phyloP scores from a whole-genome alignment of 1,139 yeast species.

The Arxiozyma telluris region DNA sequence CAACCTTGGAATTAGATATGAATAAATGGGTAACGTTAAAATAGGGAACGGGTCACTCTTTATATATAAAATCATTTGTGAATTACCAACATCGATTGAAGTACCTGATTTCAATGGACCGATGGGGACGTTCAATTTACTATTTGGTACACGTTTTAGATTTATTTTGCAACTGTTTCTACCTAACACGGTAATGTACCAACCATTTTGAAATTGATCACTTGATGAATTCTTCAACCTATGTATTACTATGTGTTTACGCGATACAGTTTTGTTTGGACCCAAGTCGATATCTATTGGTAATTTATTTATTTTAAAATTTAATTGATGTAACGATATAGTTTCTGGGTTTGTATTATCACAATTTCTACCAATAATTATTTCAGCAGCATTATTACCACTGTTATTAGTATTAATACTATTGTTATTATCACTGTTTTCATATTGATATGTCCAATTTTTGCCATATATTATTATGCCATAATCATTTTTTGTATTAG shows the following conservation, averaged over 20 bases:
- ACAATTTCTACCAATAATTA: slow-evolving; percentile 78
- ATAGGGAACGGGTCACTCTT: slow-evolving; percentile 50
- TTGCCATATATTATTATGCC: slow-evolving; percentile 63
- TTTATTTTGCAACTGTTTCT: slow-evolving; percentile 90
- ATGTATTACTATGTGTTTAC: slow-evolving; percentile 71
- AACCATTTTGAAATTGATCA: slow-evolving; percentile 50
- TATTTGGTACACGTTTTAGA: not conserved
- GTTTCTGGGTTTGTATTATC: slow-evolving; percentile 30
- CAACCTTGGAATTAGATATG: slow-evolving; percentile 30
- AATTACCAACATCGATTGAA: slow-evolving; percentile 86
- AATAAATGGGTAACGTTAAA: slow-evolving; percentile 8
- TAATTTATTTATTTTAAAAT: not conserved
- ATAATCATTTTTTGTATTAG: not conserved
- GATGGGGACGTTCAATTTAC: not conserved
- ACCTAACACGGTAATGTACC: slow-evolving; percentile 79
- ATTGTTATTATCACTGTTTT: not conserved
- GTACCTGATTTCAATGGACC: slow-evolving; percentile 50
- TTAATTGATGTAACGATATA: not conserved
- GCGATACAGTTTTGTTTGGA: slow-evolving; percentile 87
- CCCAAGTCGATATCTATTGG: slow-evolving; percentile 80
- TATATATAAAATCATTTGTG: slow-evolving; percentile 95
- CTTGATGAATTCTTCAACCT: slow-evolving; percentile 42
- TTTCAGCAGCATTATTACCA: slow-evolving; percentile 25
- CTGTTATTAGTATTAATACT: not conserved
- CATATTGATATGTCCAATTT: slow-evolving; percentile 69